Conservation (phyloP, 768 basidiomycete species). For the Sutorius australiensis region DNA sequence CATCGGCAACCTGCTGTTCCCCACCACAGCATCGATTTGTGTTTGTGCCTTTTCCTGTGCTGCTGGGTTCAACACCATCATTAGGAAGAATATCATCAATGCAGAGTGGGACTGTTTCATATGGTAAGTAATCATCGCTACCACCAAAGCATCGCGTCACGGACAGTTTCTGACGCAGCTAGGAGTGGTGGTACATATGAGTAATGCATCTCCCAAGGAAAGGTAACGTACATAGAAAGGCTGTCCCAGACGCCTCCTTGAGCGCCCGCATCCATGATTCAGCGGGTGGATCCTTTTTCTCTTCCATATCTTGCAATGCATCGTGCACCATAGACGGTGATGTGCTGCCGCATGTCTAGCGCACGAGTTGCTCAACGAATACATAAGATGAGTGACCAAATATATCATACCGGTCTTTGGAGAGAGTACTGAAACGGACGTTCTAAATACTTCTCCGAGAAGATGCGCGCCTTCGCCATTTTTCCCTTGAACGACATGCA, state of each 20-base stretch:
- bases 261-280: background rate
- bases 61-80: slow-evolving; percentile 9
- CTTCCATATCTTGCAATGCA: background rate
- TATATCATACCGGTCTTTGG: background rate
- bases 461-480: background rate
- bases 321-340: background rate
- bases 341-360: background rate
- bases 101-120: background rate
- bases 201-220: background rate
- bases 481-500: background rate
- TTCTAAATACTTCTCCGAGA: background rate
- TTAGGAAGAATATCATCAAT: slow-evolving; percentile 8
- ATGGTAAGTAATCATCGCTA: background rate
- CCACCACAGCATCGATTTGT: slow-evolving; percentile 7
- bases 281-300: background rate
- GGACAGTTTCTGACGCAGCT: slow-evolving; percentile 9
- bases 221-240: background rate
- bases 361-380: background rate
- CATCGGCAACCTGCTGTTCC: background rate
- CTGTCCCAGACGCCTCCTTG: background rate
- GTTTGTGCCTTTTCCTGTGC: slow-evolving; percentile 4
- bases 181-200: background rate
- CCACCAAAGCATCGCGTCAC: background rate
- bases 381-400: background rate
- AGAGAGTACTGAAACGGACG: background rate